Evolutionary conservation across 2,329 filamentous ascomycete genomes (phyloP).

Genomic region (Kalmusia sp.): DNA sequence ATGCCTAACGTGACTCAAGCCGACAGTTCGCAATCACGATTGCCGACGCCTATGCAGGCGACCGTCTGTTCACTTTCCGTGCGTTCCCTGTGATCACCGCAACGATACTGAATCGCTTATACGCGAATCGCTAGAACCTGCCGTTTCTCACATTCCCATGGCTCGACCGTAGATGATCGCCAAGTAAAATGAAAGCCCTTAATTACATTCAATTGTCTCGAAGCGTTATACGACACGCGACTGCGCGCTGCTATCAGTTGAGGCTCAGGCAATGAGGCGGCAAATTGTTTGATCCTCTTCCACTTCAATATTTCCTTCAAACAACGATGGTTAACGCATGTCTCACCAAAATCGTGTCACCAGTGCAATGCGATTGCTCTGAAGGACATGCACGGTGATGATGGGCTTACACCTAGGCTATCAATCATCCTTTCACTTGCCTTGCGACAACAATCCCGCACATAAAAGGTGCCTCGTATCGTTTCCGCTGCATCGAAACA

Average conservation of each 20-base stretch:
- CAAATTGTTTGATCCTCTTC: constrained; percentile 1
- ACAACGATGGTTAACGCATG: not conserved
- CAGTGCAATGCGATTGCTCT: not conserved
- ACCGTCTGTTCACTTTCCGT: not conserved
- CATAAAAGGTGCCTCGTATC: not conserved
- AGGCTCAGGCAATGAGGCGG: not conserved
- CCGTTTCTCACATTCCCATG: not conserved
- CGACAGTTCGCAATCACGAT: not conserved
- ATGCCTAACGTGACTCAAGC: not conserved
- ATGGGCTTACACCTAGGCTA: not conserved
- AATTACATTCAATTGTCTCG: not conserved
- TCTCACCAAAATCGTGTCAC: not conserved
- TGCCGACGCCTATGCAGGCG: too few relatives aligned
- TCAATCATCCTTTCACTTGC: not conserved
- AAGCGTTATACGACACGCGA: not conserved
- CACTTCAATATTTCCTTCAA: not conserved
- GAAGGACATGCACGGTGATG: not conserved
- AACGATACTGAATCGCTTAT: constrained; percentile 1
- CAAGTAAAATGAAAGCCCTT: not conserved
- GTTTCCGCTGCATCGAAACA: not conserved
- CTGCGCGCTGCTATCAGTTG: not conserved
- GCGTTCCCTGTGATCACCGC: not conserved
- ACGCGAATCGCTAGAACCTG: constrained; percentile 5
- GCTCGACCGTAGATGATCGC: not conserved
- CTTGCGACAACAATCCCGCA: not conserved